Evolutionary conservation across 2,329 filamentous ascomycete genomes (phyloP).

Genomic region (Pseudogymnoascus sp.): DNA sequence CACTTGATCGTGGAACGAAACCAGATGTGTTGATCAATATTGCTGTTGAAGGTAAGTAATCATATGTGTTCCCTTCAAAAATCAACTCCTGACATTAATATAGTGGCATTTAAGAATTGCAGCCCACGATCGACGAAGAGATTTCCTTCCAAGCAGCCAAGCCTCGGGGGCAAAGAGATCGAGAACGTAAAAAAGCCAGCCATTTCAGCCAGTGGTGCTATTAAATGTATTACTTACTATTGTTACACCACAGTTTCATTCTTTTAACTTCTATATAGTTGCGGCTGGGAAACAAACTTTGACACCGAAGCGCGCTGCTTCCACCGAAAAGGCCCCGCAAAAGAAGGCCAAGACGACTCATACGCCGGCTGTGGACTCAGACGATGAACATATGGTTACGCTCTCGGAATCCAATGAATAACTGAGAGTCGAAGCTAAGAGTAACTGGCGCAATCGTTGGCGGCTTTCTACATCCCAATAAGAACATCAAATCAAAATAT

Average conservation of each 20-base stretch:
- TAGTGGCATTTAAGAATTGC: not conserved
- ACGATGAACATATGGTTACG: too few relatives aligned
- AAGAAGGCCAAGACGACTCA: not conserved
- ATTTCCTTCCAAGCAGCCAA: not conserved
- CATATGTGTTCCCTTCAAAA: not conserved
- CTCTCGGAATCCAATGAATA: too few relatives aligned
- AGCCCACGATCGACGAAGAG: not conserved
- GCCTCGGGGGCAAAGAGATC: not conserved
- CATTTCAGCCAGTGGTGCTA: not conserved
- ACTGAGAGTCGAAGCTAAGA: not conserved
- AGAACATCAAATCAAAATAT: not conserved
- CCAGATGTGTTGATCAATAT: not conserved
- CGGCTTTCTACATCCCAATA: not conserved
- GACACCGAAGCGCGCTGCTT: not conserved
- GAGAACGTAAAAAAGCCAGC: not conserved
- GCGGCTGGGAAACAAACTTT: not conserved
- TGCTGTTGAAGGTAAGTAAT: not conserved
- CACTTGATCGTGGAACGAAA: not conserved
- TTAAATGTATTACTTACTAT: not conserved
- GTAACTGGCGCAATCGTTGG: not conserved
- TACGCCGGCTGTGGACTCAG: too few relatives aligned
- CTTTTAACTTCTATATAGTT: not conserved
- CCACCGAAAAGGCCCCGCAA: not conserved
- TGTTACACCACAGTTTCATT: not conserved
- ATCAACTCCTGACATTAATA: not conserved